phyloP scores from a whole-genome alignment of 2,329 filamentous ascomycete species.

The Pseudogymnoascus sp. region DNA sequence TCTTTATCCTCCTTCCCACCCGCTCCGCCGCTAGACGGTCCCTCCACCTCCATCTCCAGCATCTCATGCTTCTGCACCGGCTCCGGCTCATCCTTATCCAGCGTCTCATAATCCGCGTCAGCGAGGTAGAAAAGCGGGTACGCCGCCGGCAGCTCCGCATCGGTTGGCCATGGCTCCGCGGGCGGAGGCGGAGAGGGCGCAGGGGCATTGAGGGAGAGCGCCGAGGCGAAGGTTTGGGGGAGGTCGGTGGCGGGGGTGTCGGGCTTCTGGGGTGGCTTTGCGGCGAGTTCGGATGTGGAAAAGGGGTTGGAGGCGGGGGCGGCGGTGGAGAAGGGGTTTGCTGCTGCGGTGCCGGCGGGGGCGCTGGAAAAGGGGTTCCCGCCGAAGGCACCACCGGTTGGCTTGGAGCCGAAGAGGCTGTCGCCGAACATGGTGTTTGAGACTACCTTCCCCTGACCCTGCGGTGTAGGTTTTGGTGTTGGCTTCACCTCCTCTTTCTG shows the following conservation, averaged over 20 bases:
- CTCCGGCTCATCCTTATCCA: constrained; percentile 50
- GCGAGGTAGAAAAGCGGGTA: constrained; percentile 72
- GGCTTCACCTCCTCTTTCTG: constrained; percentile 20
- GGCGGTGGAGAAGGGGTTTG: constrained; percentile 52
- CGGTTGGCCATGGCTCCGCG: constrained; percentile 65
- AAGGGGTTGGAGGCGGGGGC: constrained; percentile 40
- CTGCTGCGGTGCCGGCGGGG: constrained; percentile 29
- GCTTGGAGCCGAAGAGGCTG: constrained; percentile 59
- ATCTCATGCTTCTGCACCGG: constrained; percentile 41
- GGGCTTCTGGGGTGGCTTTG: constrained; percentile 34
- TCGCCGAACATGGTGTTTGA: constrained; percentile 61
- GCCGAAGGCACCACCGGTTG: constrained; percentile 14
- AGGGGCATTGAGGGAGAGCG: constrained; percentile 55
- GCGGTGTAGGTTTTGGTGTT: constrained; percentile 28
- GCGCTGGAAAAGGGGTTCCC: constrained; percentile 53
- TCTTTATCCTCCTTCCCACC: constrained; percentile 54
- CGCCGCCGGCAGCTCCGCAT: constrained; percentile 53
- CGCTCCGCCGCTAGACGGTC: constrained; percentile 20
- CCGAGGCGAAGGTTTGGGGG: constrained; percentile 60
- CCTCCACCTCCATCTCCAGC: constrained; percentile 40
- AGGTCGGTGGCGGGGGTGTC: constrained; percentile 30
- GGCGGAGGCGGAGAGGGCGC: constrained; percentile 25
- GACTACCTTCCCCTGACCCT: constrained; percentile 40
- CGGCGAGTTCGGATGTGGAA: constrained; percentile 30
- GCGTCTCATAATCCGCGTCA: constrained; percentile 86